phyloP scores from a whole-genome alignment of 305 asterid genomes.

The Fraxinus dipetala region DNA sequence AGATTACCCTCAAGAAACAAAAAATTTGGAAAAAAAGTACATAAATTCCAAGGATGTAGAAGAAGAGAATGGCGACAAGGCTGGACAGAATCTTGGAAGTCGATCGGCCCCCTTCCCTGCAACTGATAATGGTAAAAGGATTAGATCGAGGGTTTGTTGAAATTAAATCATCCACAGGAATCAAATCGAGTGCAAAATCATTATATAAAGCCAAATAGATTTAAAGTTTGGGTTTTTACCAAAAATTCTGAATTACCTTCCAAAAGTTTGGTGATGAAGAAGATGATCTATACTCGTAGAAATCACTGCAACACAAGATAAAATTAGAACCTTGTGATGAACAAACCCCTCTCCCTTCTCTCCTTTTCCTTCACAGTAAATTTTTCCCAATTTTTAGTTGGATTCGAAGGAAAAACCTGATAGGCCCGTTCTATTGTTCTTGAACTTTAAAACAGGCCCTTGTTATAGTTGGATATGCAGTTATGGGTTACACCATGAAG shows the following conservation, averaged over 20 bases:
- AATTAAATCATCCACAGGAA: background rate
- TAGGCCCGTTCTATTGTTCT: background rate
- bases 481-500: background rate
- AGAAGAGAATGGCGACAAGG: background rate
- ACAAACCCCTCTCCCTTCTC: background rate
- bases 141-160: background rate
- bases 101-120: background rate
- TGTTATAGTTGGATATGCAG: background rate
- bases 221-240: background rate
- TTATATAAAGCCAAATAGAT: background rate
- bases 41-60: background rate
- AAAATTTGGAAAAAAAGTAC: background rate
- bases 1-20: conserved; percentile 6
- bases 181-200: background rate
- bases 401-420: background rate
- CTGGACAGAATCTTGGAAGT: background rate
- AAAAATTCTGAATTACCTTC: background rate
- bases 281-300: background rate
- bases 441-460: background rate
- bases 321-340: background rate
- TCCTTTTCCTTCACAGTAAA: background rate
- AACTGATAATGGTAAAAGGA: background rate
- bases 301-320: background rate
- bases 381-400: background rate
- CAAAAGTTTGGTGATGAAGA: background rate